Base-by-base conservation (phyloP, 441 rosid species). In the Hura crepitans region DNA sequence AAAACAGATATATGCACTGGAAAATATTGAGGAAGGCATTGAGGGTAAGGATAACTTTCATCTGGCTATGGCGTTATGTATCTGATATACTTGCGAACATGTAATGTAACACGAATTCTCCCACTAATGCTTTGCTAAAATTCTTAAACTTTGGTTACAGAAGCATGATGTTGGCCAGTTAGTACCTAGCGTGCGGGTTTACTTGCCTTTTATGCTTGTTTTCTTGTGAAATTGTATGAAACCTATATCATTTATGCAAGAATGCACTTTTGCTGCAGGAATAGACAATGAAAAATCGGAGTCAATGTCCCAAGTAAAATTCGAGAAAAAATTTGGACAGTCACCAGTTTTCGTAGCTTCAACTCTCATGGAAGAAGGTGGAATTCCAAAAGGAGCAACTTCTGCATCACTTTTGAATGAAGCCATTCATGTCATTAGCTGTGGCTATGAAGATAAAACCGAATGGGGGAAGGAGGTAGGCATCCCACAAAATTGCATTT, bases 391-490 rank as follows among this genome's bases (percentile, higher is more conserved):
- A 70, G 89, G 85, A 70, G 92, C 94, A 62, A 85, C 86, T 54
- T 81, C 98, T 2, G 91, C 97, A 58, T 80, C 97, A 22, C 94
- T 93, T 39, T 77, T 96, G 84, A 88, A 85, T 74, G 99, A 96
- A 87, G 98, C 99, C 64, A 89, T 96, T 70, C 99, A 93, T 72
- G 99, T 96, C 69, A 93, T 96, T 66, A 87, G 98, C 76, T 96
- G 99, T 51, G 94, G 99, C 13, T 96, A 96, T 62, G 99, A 96
- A 85, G 98, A 89, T 74, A 92, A 93, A 80, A 82, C 96, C 2
- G 99, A 93, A 69, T 96, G 99, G 99, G 99, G 97, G 6, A 93
- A 93, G 81, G 99, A 96, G 87, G 97, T 89, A 77, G 31, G 78
- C 69, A 54, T 46, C 49, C 7, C 61, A 57, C 31, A 20, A 33